Base-by-base conservation (phyloP, 805 yeast genomes). In the Cephaloascus albidus region DNA sequence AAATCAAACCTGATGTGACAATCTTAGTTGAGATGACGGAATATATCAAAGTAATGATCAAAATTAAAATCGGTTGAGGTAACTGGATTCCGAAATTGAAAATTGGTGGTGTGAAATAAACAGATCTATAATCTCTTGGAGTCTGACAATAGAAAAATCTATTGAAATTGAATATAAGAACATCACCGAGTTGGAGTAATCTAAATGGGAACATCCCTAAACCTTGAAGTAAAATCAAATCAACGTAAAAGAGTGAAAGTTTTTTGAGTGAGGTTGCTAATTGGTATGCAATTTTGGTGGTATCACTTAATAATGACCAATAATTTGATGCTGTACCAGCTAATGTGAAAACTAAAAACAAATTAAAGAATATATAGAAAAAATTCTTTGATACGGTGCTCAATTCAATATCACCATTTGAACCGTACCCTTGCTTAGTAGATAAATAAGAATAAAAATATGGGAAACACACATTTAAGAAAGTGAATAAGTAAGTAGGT, bases 151-250 rank as follows among this genome's bases (percentile, higher is more conserved):
- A 60, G 43, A 56, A 58, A 30, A 43, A 65, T 40, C 55, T 68
- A 51, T 57, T 57, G 48, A 72, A 63, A 58, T 72, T 70, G 14
- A 74, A 50, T 18, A 70, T 48, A 3, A 67, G 60, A 28, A 76
- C 60, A 51, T 76, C 81, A 16, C 80, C 78, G 33, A 72, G 57
- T 51, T 77, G 82, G 12, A 76, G 57, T 33, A 76, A 58, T 39
- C 73, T 67, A 34, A 75, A 72, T 3, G 81, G 81, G 47, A 76
- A 73, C 78, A 77, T 74, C 1, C 78, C 77, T 38, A 77, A 49
- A 0, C 88, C 93, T 55, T 84, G 93, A 41, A 83, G 68, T 18
- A 83, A 63, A 42, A 83, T 82, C 57, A 76, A 64, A 50, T 76
- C 77, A 38, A 70, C 75, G 45, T 76, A 76, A 47, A 76, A 76